Evolutionary conservation across 2,329 filamentous ascomycete genomes (phyloP).

Genomic region (Fusarium sp.): DNA sequence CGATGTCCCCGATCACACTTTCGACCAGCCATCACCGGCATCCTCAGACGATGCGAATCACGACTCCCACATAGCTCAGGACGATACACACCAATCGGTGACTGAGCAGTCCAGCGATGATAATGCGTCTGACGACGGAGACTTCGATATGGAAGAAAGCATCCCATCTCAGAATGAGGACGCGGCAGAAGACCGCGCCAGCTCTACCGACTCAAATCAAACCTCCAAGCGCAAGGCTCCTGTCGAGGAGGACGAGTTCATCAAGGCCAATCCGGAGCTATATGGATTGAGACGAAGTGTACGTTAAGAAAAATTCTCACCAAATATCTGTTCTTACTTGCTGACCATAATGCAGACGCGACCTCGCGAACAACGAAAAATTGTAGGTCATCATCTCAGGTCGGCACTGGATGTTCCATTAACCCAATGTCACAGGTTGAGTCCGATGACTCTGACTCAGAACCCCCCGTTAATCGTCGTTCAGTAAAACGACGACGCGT

Average conservation of each 20-base stretch:
- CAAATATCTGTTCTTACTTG: slow-evolving; percentile 48
- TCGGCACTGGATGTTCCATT: slow-evolving; percentile 10
- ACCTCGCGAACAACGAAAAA: slow-evolving; percentile 68
- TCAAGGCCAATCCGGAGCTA: slow-evolving; percentile 90
- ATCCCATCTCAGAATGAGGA: slow-evolving; percentile 60
- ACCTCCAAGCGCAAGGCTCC: slow-evolving; percentile 79
- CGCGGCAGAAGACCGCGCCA: slow-evolving; percentile 68
- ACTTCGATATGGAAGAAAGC: slow-evolving; percentile 81
- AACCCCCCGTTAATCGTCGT: slow-evolving; percentile 69
- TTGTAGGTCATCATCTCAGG: slow-evolving; percentile 59
- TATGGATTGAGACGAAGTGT: slow-evolving; percentile 96
- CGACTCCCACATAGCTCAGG: slow-evolving; percentile 55
- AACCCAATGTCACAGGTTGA: slow-evolving; percentile 56
- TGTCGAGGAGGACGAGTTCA: slow-evolving; percentile 82
- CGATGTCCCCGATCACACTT: slow-evolving; percentile 72
- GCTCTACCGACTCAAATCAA: slow-evolving; percentile 77
- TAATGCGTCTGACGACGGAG: slow-evolving; percentile 74
- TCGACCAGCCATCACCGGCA: slow-evolving; percentile 60
- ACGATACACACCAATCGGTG: slow-evolving; percentile 59
- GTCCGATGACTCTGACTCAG: slow-evolving; percentile 77
- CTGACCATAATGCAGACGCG: slow-evolving; percentile 60
- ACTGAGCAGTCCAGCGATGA: slow-evolving; percentile 63
- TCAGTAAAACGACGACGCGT: slow-evolving; percentile 77
- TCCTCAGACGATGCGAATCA: slow-evolving; percentile 60
- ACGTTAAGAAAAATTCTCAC: slow-evolving; percentile 57